A percentile compares a stretch with the other conserved stretches of the same genome.
phyloP scores from a whole-genome alignment of 2,329 filamentous ascomycete genomes.

The Fonsecaea pedrosoi region DNA sequence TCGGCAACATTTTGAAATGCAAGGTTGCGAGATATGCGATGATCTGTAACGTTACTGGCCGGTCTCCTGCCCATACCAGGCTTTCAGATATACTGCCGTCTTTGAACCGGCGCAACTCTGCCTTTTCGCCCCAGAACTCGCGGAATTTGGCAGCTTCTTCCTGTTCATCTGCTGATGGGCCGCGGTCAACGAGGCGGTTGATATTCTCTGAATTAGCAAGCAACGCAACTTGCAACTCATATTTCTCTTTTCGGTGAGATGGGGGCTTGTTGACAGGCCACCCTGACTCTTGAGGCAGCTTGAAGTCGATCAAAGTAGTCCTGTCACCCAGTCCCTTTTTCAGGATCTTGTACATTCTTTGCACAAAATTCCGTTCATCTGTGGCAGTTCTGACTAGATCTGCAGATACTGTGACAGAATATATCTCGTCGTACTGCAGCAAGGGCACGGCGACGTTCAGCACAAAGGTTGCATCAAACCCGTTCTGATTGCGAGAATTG shows the following conservation, averaged over 20 bases:
- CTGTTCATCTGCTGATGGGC: conserved; percentile 84
- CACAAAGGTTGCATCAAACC: conserved; percentile 87
- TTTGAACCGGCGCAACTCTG: conserved; percentile 91
- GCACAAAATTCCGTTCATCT: conserved; percentile 37
- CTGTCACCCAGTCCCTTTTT: conserved; percentile 77
- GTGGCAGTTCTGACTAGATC: conserved; percentile 15
- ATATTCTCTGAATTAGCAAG: conserved; percentile 75
- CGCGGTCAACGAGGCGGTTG: conserved; percentile 80
- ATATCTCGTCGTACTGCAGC: conserved; percentile 62
- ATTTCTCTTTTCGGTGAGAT: conserved; percentile 43
- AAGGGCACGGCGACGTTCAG: conserved; percentile 59
- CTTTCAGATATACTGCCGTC: conserved; percentile 94
- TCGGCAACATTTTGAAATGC: conserved; percentile 69
- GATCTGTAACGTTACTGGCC: conserved; percentile 78
- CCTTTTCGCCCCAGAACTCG: conserved; percentile 92
- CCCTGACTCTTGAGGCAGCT: conserved; percentile 42
- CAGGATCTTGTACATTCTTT: conserved; percentile 69
- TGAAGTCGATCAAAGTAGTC: conserved; percentile 70
- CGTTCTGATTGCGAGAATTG: conserved; percentile 74
- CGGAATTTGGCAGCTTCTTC: conserved; percentile 81
- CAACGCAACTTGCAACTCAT: conserved; percentile 68
- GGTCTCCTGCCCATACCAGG: conserved; percentile 74
- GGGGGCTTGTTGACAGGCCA: conserved; percentile 55
- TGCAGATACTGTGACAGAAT: conserved; percentile 44
- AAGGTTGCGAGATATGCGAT: conserved; percentile 71